Evolutionary conservation across 805 yeast genomes (phyloP).

Genomic region (Cyberlindnera maclurae): DNA sequence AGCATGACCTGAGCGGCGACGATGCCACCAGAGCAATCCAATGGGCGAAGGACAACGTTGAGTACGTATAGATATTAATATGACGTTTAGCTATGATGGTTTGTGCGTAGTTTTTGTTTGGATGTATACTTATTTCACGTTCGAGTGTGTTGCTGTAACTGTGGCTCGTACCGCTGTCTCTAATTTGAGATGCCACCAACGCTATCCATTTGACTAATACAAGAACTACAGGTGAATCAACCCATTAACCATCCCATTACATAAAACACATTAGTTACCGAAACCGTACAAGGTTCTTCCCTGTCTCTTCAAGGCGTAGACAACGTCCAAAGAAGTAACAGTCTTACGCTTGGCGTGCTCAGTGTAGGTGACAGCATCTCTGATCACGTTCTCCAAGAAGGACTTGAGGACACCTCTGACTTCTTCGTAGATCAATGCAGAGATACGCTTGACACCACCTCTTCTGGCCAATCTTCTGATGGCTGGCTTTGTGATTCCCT

Average conservation of each 20-base stretch:
- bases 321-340: conserved; percentile 97
- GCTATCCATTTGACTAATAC: no score
- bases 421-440: conserved; percentile 97
- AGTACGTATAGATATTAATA: conserved; percentile 29
- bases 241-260: not conserved
- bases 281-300: conserved; percentile 99
- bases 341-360: conserved; percentile 99
- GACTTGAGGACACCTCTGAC: conserved; percentile 95
- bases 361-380: conserved; percentile 99
- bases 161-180: no score
- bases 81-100: not conserved
- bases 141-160: no score
- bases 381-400: conserved; percentile 93
- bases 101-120: no score
- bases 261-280: conserved; percentile 71
- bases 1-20: conserved; percentile 66
- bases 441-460: conserved; percentile 99
- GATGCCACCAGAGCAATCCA: conserved; percentile 67
- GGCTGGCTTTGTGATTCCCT: conserved; percentile 99
- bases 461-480: conserved; percentile 99
- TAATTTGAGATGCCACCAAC: no score
- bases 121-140: no score
- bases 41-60: conserved; percentile 73
- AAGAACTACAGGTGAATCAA: not conserved
- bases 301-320: conserved; percentile 99